Percentiles rank a stretch among this genome's conserved stretches.
Evolutionary conservation across 257 asterid species (phyloP).

Genomic region (Gentiana straminea): DNA sequence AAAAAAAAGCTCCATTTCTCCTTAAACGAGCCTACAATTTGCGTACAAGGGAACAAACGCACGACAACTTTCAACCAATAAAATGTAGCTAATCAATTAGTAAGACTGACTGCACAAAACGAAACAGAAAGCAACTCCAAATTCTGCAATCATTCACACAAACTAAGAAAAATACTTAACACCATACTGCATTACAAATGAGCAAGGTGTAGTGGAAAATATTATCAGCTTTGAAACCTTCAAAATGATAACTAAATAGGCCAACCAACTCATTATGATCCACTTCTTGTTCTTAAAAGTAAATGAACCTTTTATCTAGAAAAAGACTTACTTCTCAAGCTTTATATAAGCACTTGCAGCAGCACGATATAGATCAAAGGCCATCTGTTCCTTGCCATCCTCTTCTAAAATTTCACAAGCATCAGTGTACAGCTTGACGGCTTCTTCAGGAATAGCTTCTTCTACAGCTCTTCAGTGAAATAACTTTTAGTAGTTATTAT

Average conservation of each 20-base stretch:
- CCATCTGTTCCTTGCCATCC: conserved; percentile 95
- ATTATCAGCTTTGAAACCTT: neutral
- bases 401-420: conserved; percentile 84
- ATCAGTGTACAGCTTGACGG: conserved; percentile 73
- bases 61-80: too few relatives aligned
- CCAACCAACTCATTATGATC: neutral
- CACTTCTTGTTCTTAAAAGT: neutral
- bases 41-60: too few relatives aligned
- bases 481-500: conserved; percentile 2
- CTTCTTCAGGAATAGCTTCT: conserved; percentile 72
- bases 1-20: too few relatives aligned
- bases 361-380: conserved; percentile 89
- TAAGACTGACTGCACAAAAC: too few relatives aligned
- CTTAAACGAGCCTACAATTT: too few relatives aligned
- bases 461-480: conserved; percentile 58
- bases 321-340: conserved; percentile 75
- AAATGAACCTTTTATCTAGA: neutral
- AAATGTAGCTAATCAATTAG: too few relatives aligned
- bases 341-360: conserved; percentile 70
- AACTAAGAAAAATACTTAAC: neutral
- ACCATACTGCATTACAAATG: neutral
- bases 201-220: neutral
- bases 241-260: neutral
- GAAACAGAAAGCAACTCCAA: too few relatives aligned
- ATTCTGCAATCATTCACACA: too few relatives aligned